Evolutionary conservation across 2,329 filamentous ascomycete genomes (phyloP), one percentile per base, ranked within the genome.

Genomic region (Claviceps fusiformis): DNA sequence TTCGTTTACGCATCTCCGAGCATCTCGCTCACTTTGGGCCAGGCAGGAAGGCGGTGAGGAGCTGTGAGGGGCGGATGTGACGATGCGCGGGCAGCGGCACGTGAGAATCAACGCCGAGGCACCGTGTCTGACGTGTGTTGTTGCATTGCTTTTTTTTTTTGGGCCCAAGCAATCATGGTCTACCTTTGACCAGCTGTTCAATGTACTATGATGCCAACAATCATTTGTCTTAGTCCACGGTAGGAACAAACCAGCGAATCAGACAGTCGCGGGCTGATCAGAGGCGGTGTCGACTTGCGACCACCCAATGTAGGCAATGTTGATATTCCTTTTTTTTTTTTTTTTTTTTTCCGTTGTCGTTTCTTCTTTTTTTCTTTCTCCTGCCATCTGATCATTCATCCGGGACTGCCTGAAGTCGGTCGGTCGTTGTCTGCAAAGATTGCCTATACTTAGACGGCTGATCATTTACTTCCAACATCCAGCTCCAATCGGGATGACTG

Each of bases 31-130:
- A 9, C 49, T 47, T 43, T 7, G 37, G 51, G 49, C 31, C 41
- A 43, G 43, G n/a, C 46, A 11, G 13, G 5, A 56, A 31, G 37
- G 51, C 37, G 50, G 41, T 37, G 47, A 35, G 19, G 24, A 43
- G 50, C 29, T 48, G 50, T 35, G 49, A 15, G 27, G 27, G 31
- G 41, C 31, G 41, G 46, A 56, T 53, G 47, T 53, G 51, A 49
- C 50, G 50, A 56, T 31, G 29, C 51, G 41, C 50, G 41, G 45
- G 45, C 50, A 44, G 50, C 37, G 51, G 46, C 55, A 56, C 52
- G 55, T 56, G 55, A 56, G 55, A 50, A 56, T n/a, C 50, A 46
- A 46, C 3, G 19, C 51, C 45, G 54, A 56, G 33, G 45, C 33
- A 41, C 48, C 27, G 19, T 53, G 33, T 39, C 33, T 53, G 24